Base-by-base conservation (phyloP, 805 yeast species). In the Groenewaldozyma tartarivorans region DNA sequence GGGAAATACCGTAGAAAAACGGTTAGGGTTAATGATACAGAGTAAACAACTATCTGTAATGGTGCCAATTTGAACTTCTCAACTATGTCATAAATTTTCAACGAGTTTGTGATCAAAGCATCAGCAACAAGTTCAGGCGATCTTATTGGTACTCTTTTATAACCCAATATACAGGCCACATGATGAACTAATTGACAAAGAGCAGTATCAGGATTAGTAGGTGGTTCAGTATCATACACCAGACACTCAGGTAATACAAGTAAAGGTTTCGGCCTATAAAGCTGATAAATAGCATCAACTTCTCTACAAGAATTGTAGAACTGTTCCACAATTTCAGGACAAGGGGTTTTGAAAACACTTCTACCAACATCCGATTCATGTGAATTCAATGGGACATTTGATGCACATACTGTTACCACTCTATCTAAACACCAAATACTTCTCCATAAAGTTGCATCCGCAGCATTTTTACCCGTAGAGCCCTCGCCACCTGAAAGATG, bases 401-500 rank as follows among this genome's bases (percentile, higher is more conserved):
- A 61, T 17, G 59, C 56, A 34, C 60, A 24, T 24, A 18, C 47
- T 3, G 67, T 56, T 16, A 56, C 53, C 34, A 62, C 49, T 21
- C 65, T 44, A 46, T 63, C 67, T 24, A 63, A 47, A 27, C 65
- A 54, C 52, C 63, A 60, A 13, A 63, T 39, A 35, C 60, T 47
- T 64, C 67, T 58, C 64, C 66, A 63, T 3, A 58, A 41, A 11
- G 49, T 47, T 4, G 48, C 43, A 13, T 21, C 18, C 17, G 37
- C 16, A 17, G 26, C n/a, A 19, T 31, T 20, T 18, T 20, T 29
- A n/a, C 31, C 36, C 24, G 17, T 29, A n/a, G 35, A n/a, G 18
- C 31, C 31, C 19, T 41, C 36, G n/a, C 42, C 26, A 5, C 47
- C 43, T 9, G 45, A 39, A 5, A 46, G 40, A 34, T 63, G 68